Evolutionary conservation across 768 basidiomycete species (phyloP), one percentile per base, ranked within the genome.

Genomic region (Mycena vulgaris): DNA sequence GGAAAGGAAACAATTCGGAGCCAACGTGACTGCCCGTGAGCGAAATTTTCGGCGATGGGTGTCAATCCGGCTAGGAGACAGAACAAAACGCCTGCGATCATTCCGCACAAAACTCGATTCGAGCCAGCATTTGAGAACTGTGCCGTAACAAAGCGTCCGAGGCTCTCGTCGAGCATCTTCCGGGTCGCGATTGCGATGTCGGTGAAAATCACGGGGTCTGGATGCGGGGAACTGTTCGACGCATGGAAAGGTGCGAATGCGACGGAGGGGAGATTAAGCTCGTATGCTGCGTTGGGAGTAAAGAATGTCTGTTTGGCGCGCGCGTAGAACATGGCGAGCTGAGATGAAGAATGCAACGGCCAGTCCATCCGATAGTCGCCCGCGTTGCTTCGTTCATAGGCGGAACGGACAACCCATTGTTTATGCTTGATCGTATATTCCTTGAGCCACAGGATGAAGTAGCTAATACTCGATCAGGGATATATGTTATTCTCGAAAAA

Each of bases 261-360:
- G 58, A 88, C 87, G 11, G 91, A 90, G 14, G 92, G 86, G 28
- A 94, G 86, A 69, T 91, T 87, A 74, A 94, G 89, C 70, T 93
- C 92, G 74, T 92, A 94, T 48, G 86, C 84, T 52, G 90, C 89
- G 65, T 88, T 88, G 23, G 92, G 92, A 3, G 90, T 92, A 70
- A 94, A 88, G 77, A 95, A 95, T 0, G 93, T 95, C 76, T 93
- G 89, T 73, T 93, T 94, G 13, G 93, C 93, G 40, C 93, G 90
- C 4, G 88, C 83, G 76, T 93, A 95, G 80, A 94, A 95, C 83
- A 92, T 87, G 68, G 92, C 88, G 56, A 95, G 83, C 45, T 85
- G 82, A 6, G 89, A 80, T 0, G 88, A 88, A 56, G 85, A 83
- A 31, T 85, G 87, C 3, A 84, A 75, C 0, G 85, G 83, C 77